Evolutionary conservation across 805 yeast species (phyloP), one percentile per base, ranked within the genome.

Genomic region (Cyberlindnera petersonii): DNA sequence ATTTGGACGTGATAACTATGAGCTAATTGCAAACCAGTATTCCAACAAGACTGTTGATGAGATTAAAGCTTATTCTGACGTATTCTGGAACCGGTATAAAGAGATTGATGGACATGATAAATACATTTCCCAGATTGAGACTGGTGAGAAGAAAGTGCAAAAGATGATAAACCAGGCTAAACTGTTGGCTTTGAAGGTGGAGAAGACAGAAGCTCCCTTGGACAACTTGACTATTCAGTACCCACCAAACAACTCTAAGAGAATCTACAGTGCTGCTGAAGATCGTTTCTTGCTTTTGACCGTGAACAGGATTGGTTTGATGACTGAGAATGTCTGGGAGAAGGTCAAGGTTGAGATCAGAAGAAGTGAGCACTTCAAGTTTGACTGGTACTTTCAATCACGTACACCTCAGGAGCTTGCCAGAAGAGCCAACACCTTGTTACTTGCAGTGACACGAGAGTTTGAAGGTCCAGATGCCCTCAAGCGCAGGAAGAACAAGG

Each of bases 211-310:
- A n/a, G 75, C 72, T 41, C 88, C 89, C 1, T 56, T 82, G 17
- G 77, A 77, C 31, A 79, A 81, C 30, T 61, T 85, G 59, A 62
- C 61, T 4, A 78, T 85, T 18, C 82, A 75, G 39, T 85, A 82
- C 44, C 91, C 93, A 0, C 89, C 89, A n/a, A 84, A 83, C 55
- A 84, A 82, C 56, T 82, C 93, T 10, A 82, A 84, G 53, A 65
- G 88, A 49, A 71, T 82, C 8, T 85, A 82, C 51, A 77, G 85
- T 8, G 74, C 75, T 23, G 58, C 71, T 0, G 94, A 85, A 54
- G 95, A 85, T 54, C 68, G 86, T 37, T 85, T 79, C 49, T 63
- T 85, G 19, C 55, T 85, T 35, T 50, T 72, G 21, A 72, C 76
- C 39, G 82, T 81, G 1, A 69, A 80, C 57, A 79, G 79, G 49